Evolutionary conservation across 257 asterid genomes (phyloP).

Genomic region (Solanum sitiens): DNA sequence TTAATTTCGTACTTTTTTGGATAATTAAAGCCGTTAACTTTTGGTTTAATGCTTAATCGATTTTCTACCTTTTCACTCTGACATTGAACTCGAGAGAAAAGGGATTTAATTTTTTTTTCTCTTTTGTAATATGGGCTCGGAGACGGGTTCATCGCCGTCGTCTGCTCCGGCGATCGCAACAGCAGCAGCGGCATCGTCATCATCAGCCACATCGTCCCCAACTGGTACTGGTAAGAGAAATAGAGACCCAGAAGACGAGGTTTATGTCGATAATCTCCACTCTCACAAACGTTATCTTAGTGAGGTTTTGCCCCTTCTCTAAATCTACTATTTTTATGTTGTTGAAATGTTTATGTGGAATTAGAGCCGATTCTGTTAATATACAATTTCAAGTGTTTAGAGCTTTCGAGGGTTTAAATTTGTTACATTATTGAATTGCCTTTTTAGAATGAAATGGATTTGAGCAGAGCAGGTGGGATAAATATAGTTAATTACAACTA

Average conservation of each 20-base stretch:
- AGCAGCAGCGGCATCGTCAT: slow-evolving; percentile 19
- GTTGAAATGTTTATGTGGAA: not conserved
- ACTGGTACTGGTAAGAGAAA: slow-evolving; percentile 38
- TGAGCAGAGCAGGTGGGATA: not conserved
- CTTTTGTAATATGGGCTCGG: slow-evolving; percentile 26
- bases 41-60: not conserved
- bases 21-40: not conserved
- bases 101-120: not conserved
- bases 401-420: not conserved
- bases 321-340: not conserved
- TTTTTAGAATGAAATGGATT: not conserved
- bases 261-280: slow-evolving; percentile 79
- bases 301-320: slow-evolving; percentile 41
- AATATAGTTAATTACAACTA: not conserved
- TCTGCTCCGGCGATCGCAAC: slow-evolving; percentile 19
- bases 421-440: not conserved
- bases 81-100: not conserved
- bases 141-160: slow-evolving; percentile 14
- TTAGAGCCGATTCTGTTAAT: not conserved
- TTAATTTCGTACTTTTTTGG: not conserved
- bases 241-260: slow-evolving; percentile 93
- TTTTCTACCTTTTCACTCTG: not conserved
- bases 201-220: slow-evolving; percentile 24
- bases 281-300: slow-evolving; percentile 95
- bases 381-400: not conserved